Evolutionary conservation across 768 basidiomycete genomes (phyloP).

Genomic region (Lactarius hengduanensis): DNA sequence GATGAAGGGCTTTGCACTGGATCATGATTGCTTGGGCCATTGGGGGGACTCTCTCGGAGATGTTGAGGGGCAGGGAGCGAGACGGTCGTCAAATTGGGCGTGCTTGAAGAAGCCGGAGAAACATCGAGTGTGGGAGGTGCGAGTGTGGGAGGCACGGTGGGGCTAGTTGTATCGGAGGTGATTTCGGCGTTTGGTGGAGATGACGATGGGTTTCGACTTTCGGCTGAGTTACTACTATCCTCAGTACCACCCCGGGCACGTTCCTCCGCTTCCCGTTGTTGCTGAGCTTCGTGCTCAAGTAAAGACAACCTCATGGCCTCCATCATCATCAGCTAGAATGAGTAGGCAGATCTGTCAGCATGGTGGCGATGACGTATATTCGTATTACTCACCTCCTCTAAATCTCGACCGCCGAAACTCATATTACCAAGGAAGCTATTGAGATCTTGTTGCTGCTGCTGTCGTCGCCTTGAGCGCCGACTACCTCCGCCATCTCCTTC

Average conservation of each 20-base stretch:
- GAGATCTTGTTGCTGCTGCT: slow-evolving; percentile 53
- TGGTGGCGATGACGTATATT: background rate
- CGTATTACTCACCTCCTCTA: slow-evolving; percentile 73
- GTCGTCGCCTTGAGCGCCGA: slow-evolving; percentile 59
- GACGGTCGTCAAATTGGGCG: slow-evolving; percentile 4
- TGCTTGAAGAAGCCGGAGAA: slow-evolving; percentile 14
- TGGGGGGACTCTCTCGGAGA: slow-evolving; percentile 7
- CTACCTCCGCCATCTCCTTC: slow-evolving; percentile 42
- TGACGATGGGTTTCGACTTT: slow-evolving; percentile 11
- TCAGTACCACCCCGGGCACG: slow-evolving; percentile 53
- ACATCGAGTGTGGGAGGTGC: background rate
- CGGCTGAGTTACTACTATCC: slow-evolving; percentile 21
- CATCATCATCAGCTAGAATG: slow-evolving; percentile 90
- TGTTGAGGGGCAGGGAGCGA: slow-evolving; percentile 7
- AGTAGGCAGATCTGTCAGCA: background rate
- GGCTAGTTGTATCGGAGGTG: slow-evolving; percentile 4
- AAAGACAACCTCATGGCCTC: slow-evolving; percentile 97
- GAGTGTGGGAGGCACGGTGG: background rate
- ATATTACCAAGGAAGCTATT: slow-evolving; percentile 60
- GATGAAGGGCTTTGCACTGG: background rate
- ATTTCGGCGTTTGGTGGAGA: slow-evolving; percentile 11
- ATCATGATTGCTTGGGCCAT: background rate
- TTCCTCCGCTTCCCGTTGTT: slow-evolving; percentile 71
- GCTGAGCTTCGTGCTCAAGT: slow-evolving; percentile 92
- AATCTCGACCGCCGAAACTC: slow-evolving; percentile 79